These are phyloP conservation scores for Diplodia seriata DNA, from an alignment of 2,329 filamentous ascomycete species.

Conservation along the genomic window DNA sequence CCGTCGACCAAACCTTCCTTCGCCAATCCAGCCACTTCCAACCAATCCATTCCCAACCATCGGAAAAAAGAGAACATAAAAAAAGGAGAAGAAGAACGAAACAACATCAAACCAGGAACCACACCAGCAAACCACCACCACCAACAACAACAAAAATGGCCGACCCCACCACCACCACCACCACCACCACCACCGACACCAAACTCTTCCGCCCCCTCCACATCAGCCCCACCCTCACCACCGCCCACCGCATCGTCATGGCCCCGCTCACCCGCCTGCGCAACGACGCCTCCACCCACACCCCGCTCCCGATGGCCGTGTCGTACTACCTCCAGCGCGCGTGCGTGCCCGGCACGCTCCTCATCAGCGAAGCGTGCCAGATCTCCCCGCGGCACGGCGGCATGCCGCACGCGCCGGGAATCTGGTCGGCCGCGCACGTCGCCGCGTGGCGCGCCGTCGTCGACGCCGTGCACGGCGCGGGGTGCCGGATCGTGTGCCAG, in stretches of 20 bases:
- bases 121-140: not conserved
- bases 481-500: slow-evolving; percentile 66
- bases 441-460: slow-evolving; percentile 66
- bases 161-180: too few relatives aligned
- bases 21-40: not conserved
- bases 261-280: slow-evolving; percentile 49
- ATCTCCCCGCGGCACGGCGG: slow-evolving; percentile 57
- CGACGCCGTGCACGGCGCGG: slow-evolving; percentile 68
- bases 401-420: slow-evolving; percentile 62
- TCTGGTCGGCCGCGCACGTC: slow-evolving; percentile 58
- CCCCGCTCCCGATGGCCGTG: slow-evolving; percentile 50
- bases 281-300: slow-evolving; percentile 56
- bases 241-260: slow-evolving; percentile 40
- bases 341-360: slow-evolving; percentile 60
- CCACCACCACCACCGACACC: not conserved
- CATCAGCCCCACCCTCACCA: slow-evolving; percentile 34
- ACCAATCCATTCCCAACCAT: not conserved
- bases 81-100: too few relatives aligned
- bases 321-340: slow-evolving; percentile 64
- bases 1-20: not conserved
- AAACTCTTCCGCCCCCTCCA: slow-evolving; percentile 40
- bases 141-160: not conserved
- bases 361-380: slow-evolving; percentile 66
- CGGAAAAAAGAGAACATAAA: too few relatives aligned
- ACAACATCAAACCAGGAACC: too few relatives aligned